Conservation (phyloP, 805 yeast genomes). For the Yarrowia yakushimensis region DNA sequence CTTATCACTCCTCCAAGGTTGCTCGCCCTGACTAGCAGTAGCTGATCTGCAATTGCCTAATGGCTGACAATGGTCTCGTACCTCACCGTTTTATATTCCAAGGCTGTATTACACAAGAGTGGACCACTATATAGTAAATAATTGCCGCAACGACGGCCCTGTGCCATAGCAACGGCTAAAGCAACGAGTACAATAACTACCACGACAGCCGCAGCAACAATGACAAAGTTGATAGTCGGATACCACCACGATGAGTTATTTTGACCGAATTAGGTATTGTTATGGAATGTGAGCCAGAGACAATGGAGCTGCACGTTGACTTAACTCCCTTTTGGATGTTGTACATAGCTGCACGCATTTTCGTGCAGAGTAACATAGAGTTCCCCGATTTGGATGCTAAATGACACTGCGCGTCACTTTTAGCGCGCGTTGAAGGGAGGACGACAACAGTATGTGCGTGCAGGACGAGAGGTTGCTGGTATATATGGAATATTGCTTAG, state of each 20-base stretch:
- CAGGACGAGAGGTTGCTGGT: background rate
- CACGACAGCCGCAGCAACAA: background rate
- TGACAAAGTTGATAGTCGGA: background rate
- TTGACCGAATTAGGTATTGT: slow-evolving; percentile 22
- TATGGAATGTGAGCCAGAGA: slow-evolving; percentile 7
- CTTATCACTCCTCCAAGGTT: background rate
- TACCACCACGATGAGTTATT: background rate
- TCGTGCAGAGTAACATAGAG: slow-evolving; percentile 11
- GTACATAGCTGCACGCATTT: background rate
- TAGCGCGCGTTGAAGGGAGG: slow-evolving; percentile 17
- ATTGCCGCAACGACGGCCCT: background rate
- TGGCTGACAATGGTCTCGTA: background rate
- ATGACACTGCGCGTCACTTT: slow-evolving; percentile 7
- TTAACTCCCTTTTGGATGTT: background rate
- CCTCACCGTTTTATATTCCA: background rate
- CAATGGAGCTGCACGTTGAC: slow-evolving; percentile 8
- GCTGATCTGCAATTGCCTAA: background rate
- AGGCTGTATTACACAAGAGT: background rate
- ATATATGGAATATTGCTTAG: background rate
- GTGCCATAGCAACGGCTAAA: background rate
- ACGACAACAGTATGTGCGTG: background rate
- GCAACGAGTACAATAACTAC: background rate
- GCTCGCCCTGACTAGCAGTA: background rate
- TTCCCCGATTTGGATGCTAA: slow-evolving; percentile 19
- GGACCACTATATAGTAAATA: background rate